A percentile compares a stretch with the other conserved stretches of the same genome.
These are phyloP conservation scores for Saposhnikovia divaricata DNA, from an alignment of 129 eudicot species.

Conservation along the genomic window DNA sequence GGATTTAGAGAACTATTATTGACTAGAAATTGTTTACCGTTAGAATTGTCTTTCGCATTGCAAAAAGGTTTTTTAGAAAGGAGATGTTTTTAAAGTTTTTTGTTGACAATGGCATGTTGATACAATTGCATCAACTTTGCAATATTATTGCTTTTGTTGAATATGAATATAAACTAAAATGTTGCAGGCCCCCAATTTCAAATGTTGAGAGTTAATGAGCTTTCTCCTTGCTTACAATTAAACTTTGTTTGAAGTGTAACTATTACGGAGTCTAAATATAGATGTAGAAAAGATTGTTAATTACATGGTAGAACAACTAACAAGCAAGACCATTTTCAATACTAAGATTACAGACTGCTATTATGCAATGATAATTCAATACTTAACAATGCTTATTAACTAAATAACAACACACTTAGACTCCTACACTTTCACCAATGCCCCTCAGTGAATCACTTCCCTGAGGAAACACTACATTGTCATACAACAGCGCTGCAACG, in stretches of 20 bases:
- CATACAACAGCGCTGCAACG: slow-evolving; percentile 59
- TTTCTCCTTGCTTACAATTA: neutral
- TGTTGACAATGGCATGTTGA: neutral
- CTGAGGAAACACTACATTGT: slow-evolving; percentile 66
- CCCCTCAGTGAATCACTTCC: slow-evolving; percentile 39
- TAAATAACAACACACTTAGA: slow-evolving; percentile 12
- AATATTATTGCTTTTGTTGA: neutral
- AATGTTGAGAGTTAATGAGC: neutral
- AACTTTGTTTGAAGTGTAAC: neutral
- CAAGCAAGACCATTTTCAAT: neutral
- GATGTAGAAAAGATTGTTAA: neutral
- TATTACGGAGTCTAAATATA: neutral
- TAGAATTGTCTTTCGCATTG: neutral
- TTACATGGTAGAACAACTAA: neutral
- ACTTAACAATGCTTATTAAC: neutral
- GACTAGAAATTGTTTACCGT: neutral
- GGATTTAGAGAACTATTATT: slow-evolving; percentile 2
- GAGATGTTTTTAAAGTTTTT: neutral
- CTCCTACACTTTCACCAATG: slow-evolving; percentile 35
- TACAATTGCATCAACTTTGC: neutral
- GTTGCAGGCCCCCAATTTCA: neutral
- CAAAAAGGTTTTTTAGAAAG: neutral
- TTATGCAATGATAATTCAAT: neutral
- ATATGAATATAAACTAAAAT: neutral
- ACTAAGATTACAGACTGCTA: neutral